phyloP scores from a whole-genome alignment of 208 protist species.

The Naegleria gruberi region DNA sequence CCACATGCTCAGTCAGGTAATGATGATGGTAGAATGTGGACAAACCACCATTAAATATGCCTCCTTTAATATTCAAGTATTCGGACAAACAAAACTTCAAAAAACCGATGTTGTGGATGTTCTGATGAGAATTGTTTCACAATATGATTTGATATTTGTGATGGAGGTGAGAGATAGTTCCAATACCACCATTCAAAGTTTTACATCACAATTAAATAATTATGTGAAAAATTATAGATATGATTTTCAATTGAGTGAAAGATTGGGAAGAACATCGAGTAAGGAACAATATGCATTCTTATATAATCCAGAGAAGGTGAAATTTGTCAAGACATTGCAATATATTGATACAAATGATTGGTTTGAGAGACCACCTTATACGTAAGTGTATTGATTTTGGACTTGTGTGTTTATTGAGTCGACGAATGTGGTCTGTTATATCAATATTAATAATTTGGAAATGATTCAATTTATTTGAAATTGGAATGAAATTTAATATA shows the following conservation, averaged over 20 bases:
- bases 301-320: neutral
- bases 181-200: neutral
- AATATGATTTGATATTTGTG: neutral
- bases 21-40: no score
- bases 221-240: neutral
- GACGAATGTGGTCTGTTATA: no score
- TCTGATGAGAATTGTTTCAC: neutral
- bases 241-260: neutral
- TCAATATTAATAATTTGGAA: no score
- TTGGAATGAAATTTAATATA: no score
- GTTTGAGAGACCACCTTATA: neutral
- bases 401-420: neutral
- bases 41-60: neutral
- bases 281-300: conserved; percentile 4
- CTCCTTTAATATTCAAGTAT: conserved; percentile 21
- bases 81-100: neutral
- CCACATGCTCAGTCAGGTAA: no score
- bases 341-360: neutral
- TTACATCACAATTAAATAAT: neutral
- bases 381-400: neutral
- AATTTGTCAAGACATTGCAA: neutral
- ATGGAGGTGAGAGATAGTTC: conserved; percentile 1
- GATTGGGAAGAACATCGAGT: neutral
- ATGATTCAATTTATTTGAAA: no score
- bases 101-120: neutral